These are phyloP conservation scores for Phytophthora kernoviae DNA, from an alignment of 352 stramenopile species.

Conservation along the genomic window DNA sequence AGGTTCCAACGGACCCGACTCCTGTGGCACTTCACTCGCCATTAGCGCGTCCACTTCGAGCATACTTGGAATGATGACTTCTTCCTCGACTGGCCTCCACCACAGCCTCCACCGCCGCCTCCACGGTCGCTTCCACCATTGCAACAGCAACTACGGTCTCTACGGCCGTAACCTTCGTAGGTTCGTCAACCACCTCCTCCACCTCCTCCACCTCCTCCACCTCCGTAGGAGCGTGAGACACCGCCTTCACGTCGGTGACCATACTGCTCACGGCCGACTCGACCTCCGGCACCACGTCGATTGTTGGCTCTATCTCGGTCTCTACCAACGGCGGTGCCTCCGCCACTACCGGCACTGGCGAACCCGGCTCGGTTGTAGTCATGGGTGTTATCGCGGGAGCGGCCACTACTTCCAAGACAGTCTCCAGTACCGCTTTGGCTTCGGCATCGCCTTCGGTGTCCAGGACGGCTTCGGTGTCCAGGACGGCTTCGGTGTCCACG, in stretches of 20 bases:
- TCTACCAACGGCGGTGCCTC: background rate
- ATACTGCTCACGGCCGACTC: background rate
- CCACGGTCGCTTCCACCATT: background rate
- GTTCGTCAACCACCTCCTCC: conserved; percentile 1
- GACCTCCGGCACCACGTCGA: background rate
- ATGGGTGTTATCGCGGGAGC: too few species aligned
- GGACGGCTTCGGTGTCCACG: too few species aligned
- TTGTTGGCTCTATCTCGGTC: too few species aligned
- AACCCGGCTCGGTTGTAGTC: too few species aligned
- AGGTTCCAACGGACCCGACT: background rate
- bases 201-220: conserved; percentile 1
- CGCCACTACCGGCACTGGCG: too few species aligned
- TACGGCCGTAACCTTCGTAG: background rate
- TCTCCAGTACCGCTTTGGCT: too few species aligned
- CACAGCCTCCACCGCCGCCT: background rate
- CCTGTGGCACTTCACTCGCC: background rate
- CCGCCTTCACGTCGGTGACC: background rate
- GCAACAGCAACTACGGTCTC: background rate
- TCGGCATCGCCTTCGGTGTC: too few species aligned
- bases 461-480: too few species aligned
- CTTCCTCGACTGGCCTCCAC: background rate
- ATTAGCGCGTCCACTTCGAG: too few species aligned
- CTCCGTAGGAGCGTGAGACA: background rate
- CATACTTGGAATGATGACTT: background rate
- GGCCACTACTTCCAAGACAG: too few species aligned